Conservation (phyloP, 1,284 basidiomycete genomes). For the Fomes fomentarius region DNA sequence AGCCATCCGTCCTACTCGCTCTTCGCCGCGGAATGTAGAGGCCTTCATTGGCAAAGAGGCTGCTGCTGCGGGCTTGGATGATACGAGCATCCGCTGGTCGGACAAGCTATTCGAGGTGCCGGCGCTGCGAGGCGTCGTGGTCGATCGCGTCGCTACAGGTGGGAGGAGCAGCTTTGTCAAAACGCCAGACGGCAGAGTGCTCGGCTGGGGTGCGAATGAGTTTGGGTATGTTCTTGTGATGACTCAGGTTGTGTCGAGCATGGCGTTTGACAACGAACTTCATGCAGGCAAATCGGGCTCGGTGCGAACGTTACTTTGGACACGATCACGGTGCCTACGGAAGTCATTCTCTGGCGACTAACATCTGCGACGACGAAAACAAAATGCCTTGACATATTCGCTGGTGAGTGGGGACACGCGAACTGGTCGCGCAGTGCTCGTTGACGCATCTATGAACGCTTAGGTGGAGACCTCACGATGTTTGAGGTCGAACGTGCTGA, state of each 20-base stretch:
- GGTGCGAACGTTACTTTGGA: conserved; percentile 72
- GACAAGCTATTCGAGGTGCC: conserved; percentile 83
- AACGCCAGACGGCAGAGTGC: conserved; percentile 72
- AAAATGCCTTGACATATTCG: conserved; percentile 67
- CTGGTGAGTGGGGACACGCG: too few species aligned
- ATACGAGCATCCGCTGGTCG: conserved; percentile 68
- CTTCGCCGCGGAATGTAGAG: conserved; percentile 7
- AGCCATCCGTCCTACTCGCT: conserved; percentile 31
- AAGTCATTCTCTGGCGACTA: conserved; percentile 74
- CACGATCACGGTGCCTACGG: conserved; percentile 83
- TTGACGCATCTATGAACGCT: neutral
- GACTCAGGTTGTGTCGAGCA: too few species aligned
- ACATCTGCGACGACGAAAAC: conserved; percentile 57
- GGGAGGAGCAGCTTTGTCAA: conserved; percentile 75
- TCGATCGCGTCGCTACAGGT: conserved; percentile 78
- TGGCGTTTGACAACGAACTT: too few species aligned
- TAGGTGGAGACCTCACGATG: conserved; percentile 78
- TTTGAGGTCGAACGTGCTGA: conserved; percentile 74
- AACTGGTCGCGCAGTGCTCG: too few species aligned
- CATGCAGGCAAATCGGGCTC: conserved; percentile 77
- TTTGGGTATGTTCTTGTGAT: conserved; percentile 69
- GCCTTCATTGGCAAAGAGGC: conserved; percentile 18
- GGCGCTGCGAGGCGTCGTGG: conserved; percentile 65
- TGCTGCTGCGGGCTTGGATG: conserved; percentile 38
- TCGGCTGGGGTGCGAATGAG: conserved; percentile 91